Percentiles rank a stretch among this genome's conserved stretches.
phyloP scores from a whole-genome alignment of 2,329 filamentous ascomycete genomes.

The Fusarium neocosmosporiellum region DNA sequence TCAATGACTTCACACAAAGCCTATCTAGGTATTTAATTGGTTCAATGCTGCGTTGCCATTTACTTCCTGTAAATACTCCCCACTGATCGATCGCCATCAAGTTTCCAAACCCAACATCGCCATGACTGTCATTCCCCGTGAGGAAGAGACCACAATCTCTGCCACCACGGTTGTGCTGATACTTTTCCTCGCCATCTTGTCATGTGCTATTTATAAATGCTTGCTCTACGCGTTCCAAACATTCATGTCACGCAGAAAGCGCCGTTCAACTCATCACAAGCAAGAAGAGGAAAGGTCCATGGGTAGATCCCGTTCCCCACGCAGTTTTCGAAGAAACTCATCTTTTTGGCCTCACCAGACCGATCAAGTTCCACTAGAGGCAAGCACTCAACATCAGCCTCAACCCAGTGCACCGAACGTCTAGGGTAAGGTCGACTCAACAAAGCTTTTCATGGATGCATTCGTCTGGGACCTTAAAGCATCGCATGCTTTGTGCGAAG shows the following conservation, averaged over 20 bases:
- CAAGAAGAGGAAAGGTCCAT: neutral
- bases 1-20: neutral
- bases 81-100: neutral
- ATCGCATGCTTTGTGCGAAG: neutral
- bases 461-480: neutral
- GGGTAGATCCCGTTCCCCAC: neutral
- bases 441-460: neutral
- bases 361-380: neutral
- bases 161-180: neutral
- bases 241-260: neutral
- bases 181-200: neutral
- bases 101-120: neutral
- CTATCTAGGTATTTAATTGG: neutral
- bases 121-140: neutral
- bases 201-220: neutral
- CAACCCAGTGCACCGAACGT: neutral
- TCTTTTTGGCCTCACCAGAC: neutral
- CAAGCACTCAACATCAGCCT: neutral
- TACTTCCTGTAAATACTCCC: neutral
- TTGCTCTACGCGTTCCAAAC: neutral
- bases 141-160: neutral
- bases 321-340: neutral
- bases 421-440: neutral
- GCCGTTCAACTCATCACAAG: neutral
- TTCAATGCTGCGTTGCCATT: neutral